A percentile compares a stretch with the other conserved stretches of the same genome.
Evolutionary conservation across 1,139 yeast species (phyloP).

Genomic region (Candida albicans): DNA sequence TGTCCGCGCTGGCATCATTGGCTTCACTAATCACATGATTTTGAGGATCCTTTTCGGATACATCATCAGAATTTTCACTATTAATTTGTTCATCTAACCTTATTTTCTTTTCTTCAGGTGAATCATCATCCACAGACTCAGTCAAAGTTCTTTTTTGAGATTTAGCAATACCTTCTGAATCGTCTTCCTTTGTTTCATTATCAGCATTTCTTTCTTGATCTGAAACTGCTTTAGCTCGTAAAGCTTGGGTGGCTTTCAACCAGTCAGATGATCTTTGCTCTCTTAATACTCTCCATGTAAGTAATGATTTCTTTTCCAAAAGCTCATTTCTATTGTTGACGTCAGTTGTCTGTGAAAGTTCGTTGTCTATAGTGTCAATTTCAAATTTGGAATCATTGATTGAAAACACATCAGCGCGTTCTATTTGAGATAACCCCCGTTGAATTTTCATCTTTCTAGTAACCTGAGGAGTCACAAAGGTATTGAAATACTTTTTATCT

Average conservation of each 20-base stretch:
- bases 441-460: constrained; percentile 40
- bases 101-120: background rate
- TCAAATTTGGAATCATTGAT: constrained; percentile 12
- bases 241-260: constrained; percentile 19
- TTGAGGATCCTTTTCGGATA: too few relatives aligned
- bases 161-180: background rate
- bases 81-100: too few relatives aligned
- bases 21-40: too few relatives aligned
- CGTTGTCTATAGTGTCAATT: constrained; percentile 6
- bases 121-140: too few relatives aligned
- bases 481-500: constrained; percentile 40
- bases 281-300: constrained; percentile 33
- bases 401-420: constrained; percentile 6
- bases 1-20: too few relatives aligned
- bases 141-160: background rate
- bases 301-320: constrained; percentile 26
- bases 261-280: constrained; percentile 21
- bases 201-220: constrained; percentile 6
- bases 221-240: constrained; percentile 7
- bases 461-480: constrained; percentile 46
- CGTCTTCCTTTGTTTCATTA: constrained; percentile 7
- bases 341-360: constrained; percentile 9
- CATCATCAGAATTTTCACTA: too few relatives aligned
- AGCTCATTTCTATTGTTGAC: constrained; percentile 14
- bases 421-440: constrained; percentile 31